Evolutionary conservation across 2,329 filamentous ascomycete genomes (phyloP), one percentile per base, ranked within the genome.

Genomic region (Cladophialophora bantiana): DNA sequence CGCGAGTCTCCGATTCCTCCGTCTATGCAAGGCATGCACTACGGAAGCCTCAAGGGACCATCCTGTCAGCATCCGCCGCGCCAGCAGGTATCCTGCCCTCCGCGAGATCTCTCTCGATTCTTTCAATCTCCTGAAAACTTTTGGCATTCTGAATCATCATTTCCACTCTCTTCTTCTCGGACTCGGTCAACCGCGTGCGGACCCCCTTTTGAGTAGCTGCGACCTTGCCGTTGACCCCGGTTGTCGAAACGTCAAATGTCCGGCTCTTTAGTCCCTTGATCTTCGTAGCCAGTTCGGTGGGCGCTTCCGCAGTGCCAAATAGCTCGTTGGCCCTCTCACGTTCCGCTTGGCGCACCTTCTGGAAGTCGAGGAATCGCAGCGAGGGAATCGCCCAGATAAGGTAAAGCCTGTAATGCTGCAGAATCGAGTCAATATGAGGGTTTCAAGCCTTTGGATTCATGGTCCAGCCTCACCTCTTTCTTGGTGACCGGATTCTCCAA

Each of bases 361-460:
- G 85, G 77, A 93, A 97, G 80, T 99, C 95, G 57, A 99, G 85
- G 79, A 97, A 98, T 53, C 94, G 89, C 52, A 99, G 88, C 4
- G 85, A 86, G 0, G 93, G 93, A 77, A 91, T 92, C 70, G 90
- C 88, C 90, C 92, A 97, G 68, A 99, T 86, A 34, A 97, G 83
- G 90, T 92, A 99, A 78, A 90, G 90, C 61, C 95, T 90, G 82
- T 98, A 99, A 80, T 97, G 83, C 93, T 97, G 74, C 59, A 61
- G 7, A n/a, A 53, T 38, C 20, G 32, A 31, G 55, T 66, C 40
- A 63, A 45, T 35, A 59, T 0, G 15, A 1, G 35, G 15, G 3
- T 56, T 20, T 13, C 26, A 53, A 18, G n/a, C 26, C 13, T 12
- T 20, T 5, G 3, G 2, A 20, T 36, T 7, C 32, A n/a, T n/a